Conservation (phyloP, 2,329 filamentous ascomycete genomes). For the Aureobasidium uvarum region DNA sequence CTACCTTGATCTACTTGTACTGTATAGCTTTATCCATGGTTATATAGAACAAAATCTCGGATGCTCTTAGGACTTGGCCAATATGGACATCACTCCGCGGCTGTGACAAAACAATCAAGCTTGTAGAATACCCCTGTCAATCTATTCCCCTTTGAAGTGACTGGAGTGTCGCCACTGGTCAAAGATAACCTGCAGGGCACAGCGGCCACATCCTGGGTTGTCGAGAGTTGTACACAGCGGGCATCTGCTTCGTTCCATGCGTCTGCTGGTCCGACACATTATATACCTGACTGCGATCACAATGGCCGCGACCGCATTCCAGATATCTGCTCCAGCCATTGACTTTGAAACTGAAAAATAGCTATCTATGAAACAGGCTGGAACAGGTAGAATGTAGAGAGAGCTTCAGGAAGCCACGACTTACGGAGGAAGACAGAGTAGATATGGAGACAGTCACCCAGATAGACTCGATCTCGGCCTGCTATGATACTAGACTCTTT, state of each 20-base stretch:
- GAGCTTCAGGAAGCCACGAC: background rate
- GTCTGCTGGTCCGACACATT: background rate
- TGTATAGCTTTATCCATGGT: background rate
- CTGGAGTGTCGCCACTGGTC: background rate
- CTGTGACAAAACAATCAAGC: background rate
- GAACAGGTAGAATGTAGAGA: no score
- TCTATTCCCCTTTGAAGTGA: constrained; percentile 13
- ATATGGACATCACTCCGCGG: constrained; percentile 1
- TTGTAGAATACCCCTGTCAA: constrained; percentile 14
- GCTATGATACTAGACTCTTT: no score
- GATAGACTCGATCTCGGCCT: background rate
- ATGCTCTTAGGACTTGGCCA: background rate
- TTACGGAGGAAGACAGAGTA: background rate
- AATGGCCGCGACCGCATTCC: background rate
- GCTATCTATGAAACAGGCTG: background rate
- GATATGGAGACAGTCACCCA: background rate
- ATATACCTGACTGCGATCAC: background rate
- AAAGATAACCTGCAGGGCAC: background rate
- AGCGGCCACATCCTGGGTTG: background rate
- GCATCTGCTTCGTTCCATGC: background rate
- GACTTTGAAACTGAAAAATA: background rate
- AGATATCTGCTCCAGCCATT: no score
- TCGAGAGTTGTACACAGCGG: background rate
- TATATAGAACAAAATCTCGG: background rate
- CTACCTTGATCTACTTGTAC: background rate